Evolutionary conservation across 768 basidiomycete genomes (phyloP), one percentile per base, ranked within the genome.

Genomic region (Leucosporidium yakuticum): DNA sequence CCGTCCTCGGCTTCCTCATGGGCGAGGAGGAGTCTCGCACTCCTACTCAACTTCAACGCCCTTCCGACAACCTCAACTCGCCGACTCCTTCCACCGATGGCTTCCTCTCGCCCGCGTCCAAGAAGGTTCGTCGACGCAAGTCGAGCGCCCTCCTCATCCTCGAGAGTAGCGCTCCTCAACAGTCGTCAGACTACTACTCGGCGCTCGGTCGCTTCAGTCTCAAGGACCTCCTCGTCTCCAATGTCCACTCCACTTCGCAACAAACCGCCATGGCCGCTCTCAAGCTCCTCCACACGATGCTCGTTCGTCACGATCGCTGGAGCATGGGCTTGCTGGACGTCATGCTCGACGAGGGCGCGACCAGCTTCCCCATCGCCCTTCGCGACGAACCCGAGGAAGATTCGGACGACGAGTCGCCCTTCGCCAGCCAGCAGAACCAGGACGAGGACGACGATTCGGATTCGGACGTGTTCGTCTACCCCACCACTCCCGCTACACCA

Each of bases 81-180:
- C 36, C 63, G 11, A 44, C 39, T 44, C 39, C 39, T 3, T 44
- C 39, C 39, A 15, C 39, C 39, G 39, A 44, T 2, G 39, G 39
- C 6, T 44, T 44, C 39, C 39, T 44, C 8, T 44, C 39, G 25
- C 48, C 27, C 23, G 50, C 66, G 11, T 19, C 57, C 12, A 58
- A 60, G 39, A 68, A 67, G 48, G 25, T 64, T 58, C 69, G 83
- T 62, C 81, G 85, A 56, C 83, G 89, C 65, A 90, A 90, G 78
- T 94, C 91, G 72, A 91, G 88, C 59, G 92, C 91, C 1, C 91
- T 95, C 89, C 81, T 84, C n/a, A 80, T 92, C n/a, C 80, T 96
- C 61, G 89, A 92, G 76, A 85, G 89, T 83, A 87, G 91, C 76
- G 87, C 86, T 2, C 88, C 89, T 1, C 53, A 12, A 4, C 39